A percentile compares a stretch with the other conserved stretches of the same genome.
Evolutionary conservation across 441 rosid species (phyloP).

Genomic region (Croton setiger): DNA sequence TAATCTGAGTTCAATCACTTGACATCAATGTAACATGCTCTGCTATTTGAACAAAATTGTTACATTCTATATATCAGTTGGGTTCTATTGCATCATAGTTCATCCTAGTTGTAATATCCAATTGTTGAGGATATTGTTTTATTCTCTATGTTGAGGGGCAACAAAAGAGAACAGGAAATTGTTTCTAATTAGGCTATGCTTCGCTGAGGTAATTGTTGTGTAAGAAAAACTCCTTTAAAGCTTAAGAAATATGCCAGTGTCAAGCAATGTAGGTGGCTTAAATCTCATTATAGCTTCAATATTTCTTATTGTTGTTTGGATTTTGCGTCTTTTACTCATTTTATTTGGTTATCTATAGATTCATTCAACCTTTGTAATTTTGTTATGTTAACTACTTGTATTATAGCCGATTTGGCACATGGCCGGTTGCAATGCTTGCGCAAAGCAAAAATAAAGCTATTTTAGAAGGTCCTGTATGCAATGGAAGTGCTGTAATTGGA

Average conservation of each 20-base stretch:
- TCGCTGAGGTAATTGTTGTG: not conserved
- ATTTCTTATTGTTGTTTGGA: not conserved
- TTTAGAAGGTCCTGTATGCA: conserved; percentile 91
- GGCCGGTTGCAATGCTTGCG: conserved; percentile 99
- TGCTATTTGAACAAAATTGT: not conserved
- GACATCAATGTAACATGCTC: not conserved
- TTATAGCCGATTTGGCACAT: conserved; percentile 84
- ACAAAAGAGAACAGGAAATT: not conserved
- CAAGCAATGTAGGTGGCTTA: not conserved
- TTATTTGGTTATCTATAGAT: not conserved
- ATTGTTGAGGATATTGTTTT: too few relatives aligned
- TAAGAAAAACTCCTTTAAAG: not conserved
- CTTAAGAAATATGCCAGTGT: not conserved
- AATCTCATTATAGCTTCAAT: not conserved
- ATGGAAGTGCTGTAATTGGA: conserved; percentile 75
- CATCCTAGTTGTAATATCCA: too few relatives aligned
- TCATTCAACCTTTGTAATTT: conserved; percentile 1
- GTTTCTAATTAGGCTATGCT: not conserved
- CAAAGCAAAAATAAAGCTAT: conserved; percentile 92
- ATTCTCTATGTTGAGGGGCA: not conserved
- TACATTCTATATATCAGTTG: not conserved
- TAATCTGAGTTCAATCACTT: not conserved
- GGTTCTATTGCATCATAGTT: too few relatives aligned
- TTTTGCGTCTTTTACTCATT: not conserved
- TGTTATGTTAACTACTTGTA: conserved; percentile 14